Conservation (phyloP, 192 early-diverging fungal species). For the Rhizophlyctis rosea region DNA sequence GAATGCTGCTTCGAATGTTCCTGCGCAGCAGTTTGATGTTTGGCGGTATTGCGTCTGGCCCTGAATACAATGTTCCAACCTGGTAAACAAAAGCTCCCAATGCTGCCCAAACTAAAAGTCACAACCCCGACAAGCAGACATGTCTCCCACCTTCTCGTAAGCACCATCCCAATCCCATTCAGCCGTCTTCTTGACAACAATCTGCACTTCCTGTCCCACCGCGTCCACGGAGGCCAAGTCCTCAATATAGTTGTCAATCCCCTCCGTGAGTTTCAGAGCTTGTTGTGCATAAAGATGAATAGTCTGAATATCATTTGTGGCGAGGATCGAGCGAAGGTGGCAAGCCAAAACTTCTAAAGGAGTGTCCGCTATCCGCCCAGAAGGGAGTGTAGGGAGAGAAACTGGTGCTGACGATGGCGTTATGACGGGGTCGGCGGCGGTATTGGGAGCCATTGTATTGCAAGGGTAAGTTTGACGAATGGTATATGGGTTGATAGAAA, state of each 20-base stretch:
- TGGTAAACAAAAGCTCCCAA: no score
- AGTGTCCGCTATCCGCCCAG: not conserved
- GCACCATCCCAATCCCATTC: not conserved
- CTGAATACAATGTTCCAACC: no score
- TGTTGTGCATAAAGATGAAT: not conserved
- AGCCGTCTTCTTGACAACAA: not conserved
- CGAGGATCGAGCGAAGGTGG: conserved; percentile 1
- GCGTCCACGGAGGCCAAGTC: not conserved
- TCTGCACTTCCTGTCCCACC: not conserved
- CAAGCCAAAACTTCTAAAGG: not conserved
- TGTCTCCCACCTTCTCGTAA: not conserved
- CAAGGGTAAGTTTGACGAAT: no score
- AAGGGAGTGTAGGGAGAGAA: not conserved
- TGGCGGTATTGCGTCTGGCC: not conserved
- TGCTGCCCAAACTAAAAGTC: no score
- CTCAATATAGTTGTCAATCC: conserved; percentile 2
- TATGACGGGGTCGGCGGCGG: no score
- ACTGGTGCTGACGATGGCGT: no score
- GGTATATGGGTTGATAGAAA: no score
- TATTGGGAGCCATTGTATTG: no score
- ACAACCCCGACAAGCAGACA: no score
- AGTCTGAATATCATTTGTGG: not conserved
- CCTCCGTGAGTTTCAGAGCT: not conserved
- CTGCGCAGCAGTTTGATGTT: conserved; percentile 2
- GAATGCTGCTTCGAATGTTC: conserved; percentile 13